Percentiles rank a stretch among this genome's conserved stretches.
Evolutionary conservation across 2,329 filamentous ascomycete genomes (phyloP).

Genomic region (Coleophoma cylindrospora): DNA sequence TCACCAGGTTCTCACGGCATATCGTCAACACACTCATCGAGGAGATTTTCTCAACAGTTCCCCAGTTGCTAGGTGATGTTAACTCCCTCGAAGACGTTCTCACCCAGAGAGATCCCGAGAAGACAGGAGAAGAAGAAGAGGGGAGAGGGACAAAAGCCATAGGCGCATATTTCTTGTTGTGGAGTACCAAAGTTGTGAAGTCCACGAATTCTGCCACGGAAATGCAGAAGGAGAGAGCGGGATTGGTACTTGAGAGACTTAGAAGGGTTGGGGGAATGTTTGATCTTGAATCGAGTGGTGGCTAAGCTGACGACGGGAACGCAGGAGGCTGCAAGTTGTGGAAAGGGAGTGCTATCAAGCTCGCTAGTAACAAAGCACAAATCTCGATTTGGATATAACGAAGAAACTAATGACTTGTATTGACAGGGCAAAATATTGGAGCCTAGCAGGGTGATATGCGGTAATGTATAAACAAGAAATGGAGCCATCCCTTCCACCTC

Average conservation of each 20-base stretch:
- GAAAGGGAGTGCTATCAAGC: too few species aligned
- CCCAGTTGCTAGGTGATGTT: conserved; percentile 32
- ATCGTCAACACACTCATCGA: conserved; percentile 26
- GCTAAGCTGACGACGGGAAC: too few species aligned
- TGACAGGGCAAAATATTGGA: too few species aligned
- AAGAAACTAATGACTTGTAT: too few species aligned
- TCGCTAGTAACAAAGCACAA: too few species aligned
- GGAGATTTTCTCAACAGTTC: conserved; percentile 30
- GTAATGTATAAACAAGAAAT: too few species aligned
- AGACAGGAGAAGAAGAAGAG: conserved; percentile 2
- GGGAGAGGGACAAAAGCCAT: conserved; percentile 20
- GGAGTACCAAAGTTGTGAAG: conserved; percentile 33
- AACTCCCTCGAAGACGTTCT: conserved; percentile 10
- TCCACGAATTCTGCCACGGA: conserved; percentile 13
- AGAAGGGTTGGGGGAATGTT: conserved; percentile 33
- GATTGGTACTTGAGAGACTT: conserved; percentile 29
- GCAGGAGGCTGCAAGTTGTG: too few species aligned
- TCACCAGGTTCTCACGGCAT: neutral
- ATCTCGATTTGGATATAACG: too few species aligned
- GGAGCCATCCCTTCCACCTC: too few species aligned
- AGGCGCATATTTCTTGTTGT: conserved; percentile 33
- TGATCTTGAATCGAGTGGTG: too few species aligned
- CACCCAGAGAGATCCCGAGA: neutral
- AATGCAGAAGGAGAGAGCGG: conserved; percentile 24
- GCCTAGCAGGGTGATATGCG: too few species aligned